A percentile compares a stretch with the other conserved stretches of the same genome.
phyloP scores from a whole-genome alignment of 495 filamentous ascomycete genomes.

The Pyrenopolyporus hunteri region DNA sequence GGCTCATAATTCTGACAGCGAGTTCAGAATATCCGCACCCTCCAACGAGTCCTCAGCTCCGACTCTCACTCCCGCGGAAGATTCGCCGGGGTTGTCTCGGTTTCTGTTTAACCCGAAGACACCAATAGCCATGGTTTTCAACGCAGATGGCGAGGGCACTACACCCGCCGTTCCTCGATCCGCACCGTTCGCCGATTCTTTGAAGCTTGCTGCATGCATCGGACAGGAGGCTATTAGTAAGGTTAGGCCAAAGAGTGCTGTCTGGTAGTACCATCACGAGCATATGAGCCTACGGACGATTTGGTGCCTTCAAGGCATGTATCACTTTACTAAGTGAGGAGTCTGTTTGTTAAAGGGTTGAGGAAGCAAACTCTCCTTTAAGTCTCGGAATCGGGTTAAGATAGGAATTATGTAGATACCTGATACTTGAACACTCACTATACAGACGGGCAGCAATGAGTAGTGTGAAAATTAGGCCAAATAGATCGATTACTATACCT shows the following conservation, averaged over 20 bases:
- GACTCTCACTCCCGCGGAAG: background rate
- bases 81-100: background rate
- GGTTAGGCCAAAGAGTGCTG: constrained; percentile 8
- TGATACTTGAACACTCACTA: no score
- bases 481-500: no score
- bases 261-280: constrained; percentile 58
- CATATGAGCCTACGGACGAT: constrained; percentile 50
- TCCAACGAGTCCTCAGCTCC: background rate
- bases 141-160: constrained; percentile 39
- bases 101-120: constrained; percentile 13
- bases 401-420: background rate
- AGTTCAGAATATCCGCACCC: background rate
- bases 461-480: no score
- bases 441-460: no score
- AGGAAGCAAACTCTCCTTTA: background rate
- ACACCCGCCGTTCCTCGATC: constrained; percentile 40
- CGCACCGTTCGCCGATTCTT: background rate
- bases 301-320: background rate
- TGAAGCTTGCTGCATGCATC: constrained; percentile 1
- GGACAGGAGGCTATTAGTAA: constrained; percentile 3
- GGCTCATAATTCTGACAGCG: background rate
- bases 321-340: background rate
- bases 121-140: constrained; percentile 20
- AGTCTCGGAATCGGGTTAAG: background rate
- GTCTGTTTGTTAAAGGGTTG: constrained; percentile 1